These are phyloP conservation scores for Azolla pinnata DNA, from an alignment of 75 land plant species.

Conservation along the genomic window DNA sequence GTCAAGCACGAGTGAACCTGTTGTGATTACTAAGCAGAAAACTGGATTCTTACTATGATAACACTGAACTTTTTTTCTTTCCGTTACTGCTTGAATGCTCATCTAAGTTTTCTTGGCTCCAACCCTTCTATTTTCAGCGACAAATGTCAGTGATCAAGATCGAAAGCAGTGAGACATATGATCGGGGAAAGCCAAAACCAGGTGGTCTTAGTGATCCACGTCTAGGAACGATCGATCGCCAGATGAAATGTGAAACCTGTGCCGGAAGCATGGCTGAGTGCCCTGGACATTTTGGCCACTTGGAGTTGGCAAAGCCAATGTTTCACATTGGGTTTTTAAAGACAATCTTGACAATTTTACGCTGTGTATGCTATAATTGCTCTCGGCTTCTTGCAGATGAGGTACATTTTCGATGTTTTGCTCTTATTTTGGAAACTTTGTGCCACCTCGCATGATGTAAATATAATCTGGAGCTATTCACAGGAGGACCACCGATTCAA, in stretches of 20 bases:
- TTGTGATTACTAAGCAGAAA: too few species aligned
- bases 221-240: constrained; percentile 87
- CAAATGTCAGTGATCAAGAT: constrained; percentile 97
- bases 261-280: constrained; percentile 94
- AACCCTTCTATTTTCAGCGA: constrained; percentile 40
- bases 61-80: too few species aligned
- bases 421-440: neutral
- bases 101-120: too few species aligned
- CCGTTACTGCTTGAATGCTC: too few species aligned
- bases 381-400: constrained; percentile 82
- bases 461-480: neutral
- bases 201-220: constrained; percentile 91
- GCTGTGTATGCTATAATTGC: constrained; percentile 94
- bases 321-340: constrained; percentile 95
- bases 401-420: constrained; percentile 30
- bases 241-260: constrained; percentile 91
- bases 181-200: constrained; percentile 80
- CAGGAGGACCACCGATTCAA: constrained; percentile 82
- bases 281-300: constrained; percentile 96
- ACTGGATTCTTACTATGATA: too few species aligned
- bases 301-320: constrained; percentile 99
- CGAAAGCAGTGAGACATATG: constrained; percentile 84
- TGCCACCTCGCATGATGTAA: neutral
- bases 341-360: constrained; percentile 76
- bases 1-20: too few species aligned